Base-by-base conservation (phyloP, 495 filamentous ascomycete genomes). In the Letharia lupina region DNA sequence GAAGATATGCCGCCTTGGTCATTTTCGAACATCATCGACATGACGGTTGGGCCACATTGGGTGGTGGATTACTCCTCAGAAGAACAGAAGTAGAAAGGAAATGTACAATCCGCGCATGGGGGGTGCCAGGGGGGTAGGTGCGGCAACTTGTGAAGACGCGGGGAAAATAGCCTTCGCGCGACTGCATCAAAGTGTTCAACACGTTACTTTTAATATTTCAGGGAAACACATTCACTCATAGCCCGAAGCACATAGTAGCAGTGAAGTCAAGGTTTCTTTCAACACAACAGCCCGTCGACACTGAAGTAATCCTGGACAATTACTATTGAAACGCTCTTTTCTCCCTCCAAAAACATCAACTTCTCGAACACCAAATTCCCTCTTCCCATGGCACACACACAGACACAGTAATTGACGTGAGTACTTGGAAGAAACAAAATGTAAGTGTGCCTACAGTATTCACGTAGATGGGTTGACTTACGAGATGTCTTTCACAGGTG, bases 1-100 rank as follows among this genome's bases (percentile, higher is more conserved):
- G 69, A 64, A 60, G 60, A 64, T n/a, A 71, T 67, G 45, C 63
- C 45, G 33, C 54, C 58, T 41, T 66, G 69, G 56, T 63, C 69
- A 68, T 63, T 66, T 40, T 71, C 69, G 59, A 71, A 71, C 67
- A 71, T 57, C 15, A 37, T 65, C 28, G 69, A 70, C 69, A 70
- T 70, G 56, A 60, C 54, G 42, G n/a, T 59, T 52, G 42, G 57
- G 45, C 64, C 64, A 57, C 15, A 60, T 61, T 41, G 63, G 37
- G 52, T 65, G 63, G 23, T 39, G 52, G 18, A n/a, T 33, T 28
- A 15, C 50, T 54, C 37, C 44, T 64, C 31, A 47, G 2, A 56
- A 50, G 20, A 35, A 28, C 47, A 7, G n/a, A 41, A 33, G 48
- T 57, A 9, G 9, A 57, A 35, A 16, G 40, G 40, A 54, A 57